These are phyloP conservation scores for Calonectria honghensis DNA, from an alignment of 2,329 filamentous ascomycete genomes.

Conservation along the genomic window DNA sequence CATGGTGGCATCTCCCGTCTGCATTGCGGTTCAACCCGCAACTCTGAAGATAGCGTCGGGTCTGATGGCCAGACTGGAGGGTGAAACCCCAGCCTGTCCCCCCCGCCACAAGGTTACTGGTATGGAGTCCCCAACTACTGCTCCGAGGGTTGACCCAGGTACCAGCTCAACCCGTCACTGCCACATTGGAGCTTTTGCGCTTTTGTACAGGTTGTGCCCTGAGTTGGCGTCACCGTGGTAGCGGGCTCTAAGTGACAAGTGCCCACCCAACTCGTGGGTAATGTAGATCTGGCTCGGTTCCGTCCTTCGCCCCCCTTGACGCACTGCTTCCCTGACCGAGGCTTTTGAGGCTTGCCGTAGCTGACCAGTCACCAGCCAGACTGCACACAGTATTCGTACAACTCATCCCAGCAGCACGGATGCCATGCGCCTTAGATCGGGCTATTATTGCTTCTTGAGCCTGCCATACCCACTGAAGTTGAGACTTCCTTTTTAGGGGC, in stretches of 20 bases:
- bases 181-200: constrained; percentile 43
- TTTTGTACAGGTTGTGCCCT: constrained; percentile 37
- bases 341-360: constrained; percentile 40
- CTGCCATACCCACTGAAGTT: constrained; percentile 42
- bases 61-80: constrained; percentile 50
- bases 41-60: constrained; percentile 57
- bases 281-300: constrained; percentile 51
- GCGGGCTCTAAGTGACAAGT: constrained; percentile 44
- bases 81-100: constrained; percentile 44
- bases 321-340: constrained; percentile 40
- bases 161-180: constrained; percentile 43
- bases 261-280: constrained; percentile 50
- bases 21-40: constrained; percentile 61
- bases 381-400: constrained; percentile 47
- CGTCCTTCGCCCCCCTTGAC: constrained; percentile 42
- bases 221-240: constrained; percentile 39
- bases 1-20: constrained; percentile 55
- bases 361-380: constrained; percentile 48
- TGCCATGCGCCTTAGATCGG: constrained; percentile 53
- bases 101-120: constrained; percentile 44
- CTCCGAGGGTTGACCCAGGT: constrained; percentile 11
- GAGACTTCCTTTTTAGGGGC: constrained; percentile 38
- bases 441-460: constrained; percentile 43
- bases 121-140: constrained; percentile 42
- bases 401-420: constrained; percentile 51